Percentiles rank a stretch among this genome's conserved stretches.
phyloP scores from a whole-genome alignment of 192 early-diverging fungal species.

The Backusella psychrophila region DNA sequence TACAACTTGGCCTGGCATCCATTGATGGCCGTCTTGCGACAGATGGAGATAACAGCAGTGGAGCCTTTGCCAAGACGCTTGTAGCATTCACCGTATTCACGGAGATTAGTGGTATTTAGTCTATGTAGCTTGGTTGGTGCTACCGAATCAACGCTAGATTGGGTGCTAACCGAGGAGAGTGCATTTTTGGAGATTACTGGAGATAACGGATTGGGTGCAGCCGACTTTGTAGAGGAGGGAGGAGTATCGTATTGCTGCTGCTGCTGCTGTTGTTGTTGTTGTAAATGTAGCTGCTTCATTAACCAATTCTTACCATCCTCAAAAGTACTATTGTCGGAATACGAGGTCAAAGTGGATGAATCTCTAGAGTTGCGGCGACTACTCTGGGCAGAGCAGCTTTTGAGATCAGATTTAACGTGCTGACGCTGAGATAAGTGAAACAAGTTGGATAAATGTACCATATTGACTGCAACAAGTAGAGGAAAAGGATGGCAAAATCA shows the following conservation, averaged over 20 bases:
- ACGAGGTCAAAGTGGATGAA: background rate
- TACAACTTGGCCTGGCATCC: slow-evolving; percentile 65
- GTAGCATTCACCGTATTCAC: slow-evolving; percentile 39
- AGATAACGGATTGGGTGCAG: background rate
- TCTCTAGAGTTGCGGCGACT: slow-evolving; percentile 2
- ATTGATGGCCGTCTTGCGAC: slow-evolving; percentile 49
- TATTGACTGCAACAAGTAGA: background rate
- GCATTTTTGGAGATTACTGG: background rate
- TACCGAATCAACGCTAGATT: background rate
- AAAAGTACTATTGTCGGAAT: background rate
- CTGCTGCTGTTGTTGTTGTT: background rate
- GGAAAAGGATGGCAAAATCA: background rate
- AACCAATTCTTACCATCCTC: slow-evolving; percentile 14
- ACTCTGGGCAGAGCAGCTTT: slow-evolving; percentile 1
- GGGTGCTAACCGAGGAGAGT: background rate
- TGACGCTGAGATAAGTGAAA: slow-evolving; percentile 2
- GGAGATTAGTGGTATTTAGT: slow-evolving; percentile 14
- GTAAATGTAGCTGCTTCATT: slow-evolving; percentile 8
- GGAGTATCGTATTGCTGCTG: background rate
- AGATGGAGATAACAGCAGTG: slow-evolving; percentile 85
- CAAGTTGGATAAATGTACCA: slow-evolving; percentile 6
- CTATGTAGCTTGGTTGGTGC: slow-evolving; percentile 1
- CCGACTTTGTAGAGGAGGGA: background rate
- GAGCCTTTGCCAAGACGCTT: slow-evolving; percentile 84
- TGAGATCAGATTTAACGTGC: background rate